A percentile compares a stretch with the other conserved stretches of the same genome.
These are phyloP conservation scores for Plicaturopsis crispa DNA, from an alignment of 768 basidiomycete species.

Conservation along the genomic window DNA sequence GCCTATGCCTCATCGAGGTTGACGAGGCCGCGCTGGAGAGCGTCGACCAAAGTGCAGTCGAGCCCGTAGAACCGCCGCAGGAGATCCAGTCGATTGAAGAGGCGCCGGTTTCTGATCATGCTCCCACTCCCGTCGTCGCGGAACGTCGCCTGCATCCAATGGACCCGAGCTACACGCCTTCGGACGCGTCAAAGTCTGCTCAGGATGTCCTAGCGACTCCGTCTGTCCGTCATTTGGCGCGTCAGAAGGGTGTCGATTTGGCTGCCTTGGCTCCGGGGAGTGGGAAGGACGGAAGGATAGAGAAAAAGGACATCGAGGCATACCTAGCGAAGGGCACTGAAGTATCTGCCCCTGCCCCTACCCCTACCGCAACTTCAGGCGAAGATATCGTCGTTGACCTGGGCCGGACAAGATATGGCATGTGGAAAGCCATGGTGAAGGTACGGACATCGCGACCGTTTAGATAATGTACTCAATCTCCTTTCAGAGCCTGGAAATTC, in stretches of 20 bases:
- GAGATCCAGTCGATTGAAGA: conserved; percentile 2
- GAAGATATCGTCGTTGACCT: conserved; percentile 63
- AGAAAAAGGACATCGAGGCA: conserved; percentile 65
- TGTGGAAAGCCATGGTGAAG: conserved; percentile 91
- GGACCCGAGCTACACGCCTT: conserved; percentile 43
- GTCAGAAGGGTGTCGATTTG: conserved; percentile 57
- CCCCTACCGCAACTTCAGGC: conserved; percentile 3
- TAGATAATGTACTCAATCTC: not conserved
- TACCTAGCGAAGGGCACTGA: conserved; percentile 31
- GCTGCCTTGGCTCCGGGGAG: conserved; percentile 52
- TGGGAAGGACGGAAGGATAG: conserved; percentile 68
- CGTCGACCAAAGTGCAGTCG: conserved; percentile 12
- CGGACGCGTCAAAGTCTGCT: conserved; percentile 3
- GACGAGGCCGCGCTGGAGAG: conserved; percentile 42
- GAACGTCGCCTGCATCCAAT: conserved; percentile 45
- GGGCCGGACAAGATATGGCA: conserved; percentile 68
- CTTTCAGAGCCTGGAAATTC: conserved; percentile 71
- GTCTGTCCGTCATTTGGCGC: conserved; percentile 72
- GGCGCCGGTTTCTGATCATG: conserved; percentile 6
- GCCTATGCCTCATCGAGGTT: conserved; percentile 76
- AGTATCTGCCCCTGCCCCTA: conserved; percentile 9
- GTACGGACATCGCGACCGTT: conserved; percentile 23
- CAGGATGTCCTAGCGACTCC: conserved; percentile 59
- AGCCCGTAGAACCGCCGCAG: conserved; percentile 8
- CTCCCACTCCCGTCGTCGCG: conserved; percentile 1